phyloP scores from a whole-genome alignment of 208 protist genomes.

The Trichomonas tenax region DNA sequence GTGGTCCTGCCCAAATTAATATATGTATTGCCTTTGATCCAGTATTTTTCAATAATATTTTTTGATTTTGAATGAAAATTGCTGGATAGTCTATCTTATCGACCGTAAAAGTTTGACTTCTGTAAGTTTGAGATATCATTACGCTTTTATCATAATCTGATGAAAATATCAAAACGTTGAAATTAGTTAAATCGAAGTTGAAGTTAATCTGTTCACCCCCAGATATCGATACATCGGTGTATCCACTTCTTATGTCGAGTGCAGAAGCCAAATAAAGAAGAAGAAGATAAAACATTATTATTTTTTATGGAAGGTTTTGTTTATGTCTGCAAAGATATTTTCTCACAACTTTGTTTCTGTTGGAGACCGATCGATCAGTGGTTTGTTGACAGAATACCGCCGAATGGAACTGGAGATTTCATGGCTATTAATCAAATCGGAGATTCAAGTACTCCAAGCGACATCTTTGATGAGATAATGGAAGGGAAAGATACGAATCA shows the following conservation, averaged over 20 bases:
- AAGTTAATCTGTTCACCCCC: neutral
- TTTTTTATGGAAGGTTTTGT: neutral
- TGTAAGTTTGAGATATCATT: neutral
- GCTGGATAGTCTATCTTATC: neutral
- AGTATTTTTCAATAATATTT: neutral
- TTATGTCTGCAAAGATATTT: neutral
- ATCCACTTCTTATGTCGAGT: neutral
- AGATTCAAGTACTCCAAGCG: neutral
- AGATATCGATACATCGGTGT: neutral
- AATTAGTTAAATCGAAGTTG: neutral
- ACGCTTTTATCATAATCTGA: neutral
- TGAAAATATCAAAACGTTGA: neutral
- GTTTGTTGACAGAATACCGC: neutral
- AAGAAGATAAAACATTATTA: neutral
- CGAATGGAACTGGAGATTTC: neutral
- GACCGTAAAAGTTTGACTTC: neutral
- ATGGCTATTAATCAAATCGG: neutral
- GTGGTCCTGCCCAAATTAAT: neutral
- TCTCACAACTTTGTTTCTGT: neutral
- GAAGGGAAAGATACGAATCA: too few species aligned
- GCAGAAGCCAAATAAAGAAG: neutral
- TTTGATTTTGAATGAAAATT: neutral
- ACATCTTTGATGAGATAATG: neutral
- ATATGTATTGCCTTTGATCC: neutral
- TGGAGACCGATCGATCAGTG: neutral